Percentiles rank a stretch among this genome's conserved stretches.
phyloP scores from a whole-genome alignment of 169 alveolate species.

The Theileria annulata region DNA sequence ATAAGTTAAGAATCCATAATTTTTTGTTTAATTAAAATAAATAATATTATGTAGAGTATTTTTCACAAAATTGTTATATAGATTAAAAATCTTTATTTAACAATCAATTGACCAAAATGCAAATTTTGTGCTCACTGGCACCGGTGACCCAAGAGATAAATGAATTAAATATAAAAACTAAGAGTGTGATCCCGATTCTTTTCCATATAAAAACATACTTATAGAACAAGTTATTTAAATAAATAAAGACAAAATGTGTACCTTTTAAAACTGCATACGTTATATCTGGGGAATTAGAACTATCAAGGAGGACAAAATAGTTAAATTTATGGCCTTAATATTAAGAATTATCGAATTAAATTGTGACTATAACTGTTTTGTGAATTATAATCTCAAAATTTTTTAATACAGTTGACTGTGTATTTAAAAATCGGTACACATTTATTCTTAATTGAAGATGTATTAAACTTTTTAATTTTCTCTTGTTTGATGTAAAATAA shows the following conservation, averaged over 20 bases:
- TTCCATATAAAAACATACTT: not conserved
- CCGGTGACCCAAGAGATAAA: slow-evolving; percentile 10
- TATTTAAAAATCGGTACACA: slow-evolving; percentile 10
- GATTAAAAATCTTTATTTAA: not conserved
- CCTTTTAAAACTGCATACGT: slow-evolving; percentile 1
- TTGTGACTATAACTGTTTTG: not conserved
- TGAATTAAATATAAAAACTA: not conserved
- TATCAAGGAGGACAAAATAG: not conserved
- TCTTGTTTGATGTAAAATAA: not conserved
- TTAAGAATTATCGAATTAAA: not conserved
- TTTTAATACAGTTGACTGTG: slow-evolving; percentile 4
- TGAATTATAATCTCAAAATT: not conserved
- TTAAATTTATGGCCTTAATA: not conserved
- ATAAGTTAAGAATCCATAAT: not conserved
- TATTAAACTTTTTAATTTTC: not conserved
- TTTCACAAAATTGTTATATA: not conserved
- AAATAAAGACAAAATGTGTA: slow-evolving; percentile 16
- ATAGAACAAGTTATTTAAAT: not conserved
- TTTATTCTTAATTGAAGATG: not conserved
- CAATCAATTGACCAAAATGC: not conserved
- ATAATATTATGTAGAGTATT: not conserved
- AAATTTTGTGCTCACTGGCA: slow-evolving; percentile 4
- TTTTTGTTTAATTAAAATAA: too few species aligned
- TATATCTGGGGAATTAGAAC: slow-evolving; percentile 12
- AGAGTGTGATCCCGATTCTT: not conserved